phyloP scores from a whole-genome alignment of 805 yeast species.

The Kregervanrija fluxuum region DNA sequence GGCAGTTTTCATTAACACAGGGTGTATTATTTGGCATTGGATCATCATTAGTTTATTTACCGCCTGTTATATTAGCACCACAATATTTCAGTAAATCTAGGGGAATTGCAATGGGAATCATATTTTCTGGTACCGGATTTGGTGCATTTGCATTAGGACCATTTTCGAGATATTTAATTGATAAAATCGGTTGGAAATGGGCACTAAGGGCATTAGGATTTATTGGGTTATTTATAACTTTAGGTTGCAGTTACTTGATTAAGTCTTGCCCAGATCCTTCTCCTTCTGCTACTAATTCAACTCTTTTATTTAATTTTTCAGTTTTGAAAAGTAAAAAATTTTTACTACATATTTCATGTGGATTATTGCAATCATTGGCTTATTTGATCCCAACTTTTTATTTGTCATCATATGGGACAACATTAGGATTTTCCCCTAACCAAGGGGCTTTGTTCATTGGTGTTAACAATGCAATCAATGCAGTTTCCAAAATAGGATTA shows the following conservation, averaged over 20 bases:
- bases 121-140: conserved; percentile 35
- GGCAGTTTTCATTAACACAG: conserved; percentile 48
- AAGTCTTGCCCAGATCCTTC: neutral
- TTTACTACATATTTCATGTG: conserved; percentile 5
- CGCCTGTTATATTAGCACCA: conserved; percentile 43
- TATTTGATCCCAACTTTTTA: conserved; percentile 28
- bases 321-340: conserved; percentile 1
- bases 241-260: conserved; percentile 1
- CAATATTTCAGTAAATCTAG: conserved; percentile 50
- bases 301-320: conserved; percentile 1
- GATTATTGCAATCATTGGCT: conserved; percentile 29
- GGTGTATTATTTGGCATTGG: conserved; percentile 49
- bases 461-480: conserved; percentile 29
- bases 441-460: conserved; percentile 32
- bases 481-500: conserved; percentile 24
- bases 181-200: conserved; percentile 34
- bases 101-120: conserved; percentile 35
- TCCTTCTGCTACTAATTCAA: neutral
- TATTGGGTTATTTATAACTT: conserved; percentile 16
- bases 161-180: conserved; percentile 30
- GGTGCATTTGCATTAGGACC: conserved; percentile 37
- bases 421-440: conserved; percentile 23
- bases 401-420: conserved; percentile 29
- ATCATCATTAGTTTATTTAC: conserved; percentile 41
- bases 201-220: conserved; percentile 26